Evolutionary conservation across 148 eudicot genomes (phyloP).

Genomic region (Cornus kousa): DNA sequence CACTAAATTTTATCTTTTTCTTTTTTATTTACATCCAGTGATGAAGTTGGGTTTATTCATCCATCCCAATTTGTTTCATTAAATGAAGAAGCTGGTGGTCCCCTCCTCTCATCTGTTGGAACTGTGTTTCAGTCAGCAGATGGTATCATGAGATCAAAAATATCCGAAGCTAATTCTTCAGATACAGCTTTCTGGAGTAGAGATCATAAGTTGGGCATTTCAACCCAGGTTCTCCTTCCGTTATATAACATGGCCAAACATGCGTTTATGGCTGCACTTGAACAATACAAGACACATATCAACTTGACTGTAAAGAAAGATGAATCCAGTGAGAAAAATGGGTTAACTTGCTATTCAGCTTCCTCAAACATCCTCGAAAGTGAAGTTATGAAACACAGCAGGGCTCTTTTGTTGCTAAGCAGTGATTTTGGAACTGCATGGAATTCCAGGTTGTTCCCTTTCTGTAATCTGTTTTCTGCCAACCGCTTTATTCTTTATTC

Average conservation of each 20-base stretch:
- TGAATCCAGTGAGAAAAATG: slow-evolving; percentile 12
- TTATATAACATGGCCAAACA: slow-evolving; percentile 64
- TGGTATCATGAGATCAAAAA: slow-evolving; percentile 8
- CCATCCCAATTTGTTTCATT: slow-evolving; percentile 69
- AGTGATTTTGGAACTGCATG: slow-evolving; percentile 90
- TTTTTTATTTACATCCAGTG: slow-evolving; percentile 35
- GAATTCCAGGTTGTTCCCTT: slow-evolving; percentile 68
- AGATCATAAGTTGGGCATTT: slow-evolving; percentile 85
- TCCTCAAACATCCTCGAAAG: slow-evolving; percentile 31
- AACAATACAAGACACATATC: slow-evolving; percentile 34
- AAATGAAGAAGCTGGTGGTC: slow-evolving; percentile 35
- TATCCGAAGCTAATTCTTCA: slow-evolving; percentile 13
- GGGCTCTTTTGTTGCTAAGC: slow-evolving; percentile 71
- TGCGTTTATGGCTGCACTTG: slow-evolving; percentile 50
- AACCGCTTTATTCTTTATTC: not conserved
- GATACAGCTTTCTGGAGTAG: slow-evolving; percentile 57
- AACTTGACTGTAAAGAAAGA: slow-evolving; percentile 11
- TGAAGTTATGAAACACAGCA: slow-evolving; percentile 79
- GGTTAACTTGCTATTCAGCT: slow-evolving; percentile 14
- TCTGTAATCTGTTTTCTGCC: not conserved
- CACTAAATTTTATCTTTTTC: too few relatives aligned
- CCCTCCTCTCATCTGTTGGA: slow-evolving; percentile 15
- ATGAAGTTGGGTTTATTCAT: slow-evolving; percentile 86
- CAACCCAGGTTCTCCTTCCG: slow-evolving; percentile 57
- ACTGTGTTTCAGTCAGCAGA: slow-evolving; percentile 19